These are phyloP conservation scores for Tricholoma sp. DNA, from an alignment of 768 basidiomycete genomes.

Conservation along the genomic window DNA sequence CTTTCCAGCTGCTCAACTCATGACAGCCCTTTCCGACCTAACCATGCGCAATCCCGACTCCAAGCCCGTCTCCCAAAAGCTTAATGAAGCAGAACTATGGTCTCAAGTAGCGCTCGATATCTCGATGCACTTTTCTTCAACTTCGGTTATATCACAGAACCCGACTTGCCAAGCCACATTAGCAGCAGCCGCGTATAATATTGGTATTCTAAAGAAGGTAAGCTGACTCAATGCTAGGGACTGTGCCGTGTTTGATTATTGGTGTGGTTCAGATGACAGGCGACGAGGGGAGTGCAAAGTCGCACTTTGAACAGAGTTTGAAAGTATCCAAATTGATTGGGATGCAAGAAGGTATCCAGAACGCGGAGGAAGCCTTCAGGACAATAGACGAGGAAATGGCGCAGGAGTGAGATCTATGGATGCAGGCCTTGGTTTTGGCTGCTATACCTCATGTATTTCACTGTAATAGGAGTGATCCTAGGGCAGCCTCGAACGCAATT, in stretches of 20 bases:
- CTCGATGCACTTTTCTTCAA: slow-evolving; percentile 16
- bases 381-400: slow-evolving; percentile 1
- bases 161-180: slow-evolving; percentile 50
- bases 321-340: slow-evolving; percentile 33
- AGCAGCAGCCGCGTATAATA: slow-evolving; percentile 56
- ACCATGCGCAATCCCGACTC: slow-evolving; percentile 27
- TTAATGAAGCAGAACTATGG: slow-evolving; percentile 56
- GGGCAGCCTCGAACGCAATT: no score
- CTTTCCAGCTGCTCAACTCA: slow-evolving; percentile 40
- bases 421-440: neutral
- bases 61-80: slow-evolving; percentile 22
- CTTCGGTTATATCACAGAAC: slow-evolving; percentile 13
- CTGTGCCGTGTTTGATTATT: neutral
- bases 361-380: slow-evolving; percentile 25
- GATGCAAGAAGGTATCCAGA: slow-evolving; percentile 26
- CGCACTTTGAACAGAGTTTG: slow-evolving; percentile 27
- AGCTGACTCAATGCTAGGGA: slow-evolving; percentile 4
- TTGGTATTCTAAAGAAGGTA: slow-evolving; percentile 52
- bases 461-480: no score
- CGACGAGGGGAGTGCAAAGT: slow-evolving; percentile 29
- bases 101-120: slow-evolving; percentile 44
- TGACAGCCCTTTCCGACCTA: slow-evolving; percentile 41
- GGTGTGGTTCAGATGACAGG: slow-evolving; percentile 29
- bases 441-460: neutral
- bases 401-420: neutral